Conservation (phyloP, 2,329 filamentous ascomycete species). For the Fusarium haematococcum region DNA sequence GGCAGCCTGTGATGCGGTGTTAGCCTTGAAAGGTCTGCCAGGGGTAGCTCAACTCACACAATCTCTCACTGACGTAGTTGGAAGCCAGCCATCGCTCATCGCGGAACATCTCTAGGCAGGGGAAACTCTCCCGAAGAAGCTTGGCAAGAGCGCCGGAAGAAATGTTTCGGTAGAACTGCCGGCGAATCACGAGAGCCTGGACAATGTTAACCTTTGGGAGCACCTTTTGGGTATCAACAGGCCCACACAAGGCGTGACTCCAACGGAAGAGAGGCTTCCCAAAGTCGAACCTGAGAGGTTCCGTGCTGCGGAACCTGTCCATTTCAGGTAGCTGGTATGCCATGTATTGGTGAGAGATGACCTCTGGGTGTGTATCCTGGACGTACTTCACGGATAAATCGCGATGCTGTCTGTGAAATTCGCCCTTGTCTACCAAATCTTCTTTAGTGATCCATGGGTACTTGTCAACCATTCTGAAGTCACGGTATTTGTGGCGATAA, state of each 20-base stretch:
- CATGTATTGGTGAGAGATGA: background rate
- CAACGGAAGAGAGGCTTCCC: background rate
- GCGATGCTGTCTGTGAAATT: background rate
- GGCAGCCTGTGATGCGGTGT: background rate
- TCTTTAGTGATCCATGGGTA: background rate
- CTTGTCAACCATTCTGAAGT: background rate
- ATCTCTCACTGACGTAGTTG: background rate
- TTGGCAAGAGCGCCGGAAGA: background rate
- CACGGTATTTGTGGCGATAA: background rate
- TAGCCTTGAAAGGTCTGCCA: background rate
- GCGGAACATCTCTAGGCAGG: background rate
- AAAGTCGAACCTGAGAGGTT: background rate
- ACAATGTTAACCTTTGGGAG: background rate
- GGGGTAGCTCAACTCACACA: background rate
- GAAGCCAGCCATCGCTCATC: background rate
- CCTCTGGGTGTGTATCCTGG: background rate
- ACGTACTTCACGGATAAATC: background rate
- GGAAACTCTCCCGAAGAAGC: background rate
- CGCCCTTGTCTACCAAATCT: background rate
- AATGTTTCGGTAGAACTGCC: background rate
- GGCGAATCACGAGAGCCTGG: background rate
- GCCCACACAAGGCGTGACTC: background rate
- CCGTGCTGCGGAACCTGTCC: background rate
- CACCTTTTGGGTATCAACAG: background rate
- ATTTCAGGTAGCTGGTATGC: background rate